A percentile compares a stretch with the other conserved stretches of the same genome.
Evolutionary conservation across 352 stramenopile genomes (phyloP).

Genomic region (Globisporangium emineosum): DNA sequence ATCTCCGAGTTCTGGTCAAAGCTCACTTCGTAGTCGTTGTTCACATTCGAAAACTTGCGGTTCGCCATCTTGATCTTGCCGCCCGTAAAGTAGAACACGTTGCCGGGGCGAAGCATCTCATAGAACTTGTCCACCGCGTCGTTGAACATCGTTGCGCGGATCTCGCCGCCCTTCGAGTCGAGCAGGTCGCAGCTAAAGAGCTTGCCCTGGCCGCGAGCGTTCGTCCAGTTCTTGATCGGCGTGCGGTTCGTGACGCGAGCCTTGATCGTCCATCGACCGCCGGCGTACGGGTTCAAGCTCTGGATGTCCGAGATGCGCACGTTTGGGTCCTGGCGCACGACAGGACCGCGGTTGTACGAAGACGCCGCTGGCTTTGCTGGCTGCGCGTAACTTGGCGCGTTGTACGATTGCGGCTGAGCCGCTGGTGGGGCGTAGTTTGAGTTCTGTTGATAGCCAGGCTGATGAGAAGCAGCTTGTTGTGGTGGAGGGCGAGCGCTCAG

Average conservation of each 20-base stretch:
- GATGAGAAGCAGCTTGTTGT: constrained; percentile 19
- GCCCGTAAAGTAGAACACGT: constrained; percentile 94
- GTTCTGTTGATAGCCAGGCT: constrained; percentile 37
- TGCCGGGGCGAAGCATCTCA: constrained; percentile 79
- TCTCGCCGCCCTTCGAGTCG: constrained; percentile 94
- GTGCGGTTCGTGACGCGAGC: constrained; percentile 92
- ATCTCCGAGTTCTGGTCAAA: constrained; percentile 97
- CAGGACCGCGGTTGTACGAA: constrained; percentile 68
- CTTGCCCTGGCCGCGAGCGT: constrained; percentile 94
- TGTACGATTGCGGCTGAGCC: constrained; percentile 15
- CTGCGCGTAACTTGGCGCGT: constrained; percentile 23
- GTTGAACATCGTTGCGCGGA: constrained; percentile 99
- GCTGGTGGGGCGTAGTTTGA: constrained; percentile 24
- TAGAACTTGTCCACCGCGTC: constrained; percentile 98
- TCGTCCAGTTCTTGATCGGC: constrained; percentile 95
- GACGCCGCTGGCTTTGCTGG: constrained; percentile 23
- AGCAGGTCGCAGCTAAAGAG: constrained; percentile 97
- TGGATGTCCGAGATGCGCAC: constrained; percentile 81
- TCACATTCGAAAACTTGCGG: constrained; percentile 95
- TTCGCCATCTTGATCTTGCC: constrained; percentile 97
- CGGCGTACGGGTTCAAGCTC: constrained; percentile 94
- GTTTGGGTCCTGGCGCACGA: constrained; percentile 81
- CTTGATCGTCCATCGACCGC: constrained; percentile 95
- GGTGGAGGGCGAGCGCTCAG: constrained; percentile 26
- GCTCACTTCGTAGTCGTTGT: constrained; percentile 98